phyloP scores from a whole-genome alignment of 352 stramenopile species.

The Phytophthora macrochlamydospora region DNA sequence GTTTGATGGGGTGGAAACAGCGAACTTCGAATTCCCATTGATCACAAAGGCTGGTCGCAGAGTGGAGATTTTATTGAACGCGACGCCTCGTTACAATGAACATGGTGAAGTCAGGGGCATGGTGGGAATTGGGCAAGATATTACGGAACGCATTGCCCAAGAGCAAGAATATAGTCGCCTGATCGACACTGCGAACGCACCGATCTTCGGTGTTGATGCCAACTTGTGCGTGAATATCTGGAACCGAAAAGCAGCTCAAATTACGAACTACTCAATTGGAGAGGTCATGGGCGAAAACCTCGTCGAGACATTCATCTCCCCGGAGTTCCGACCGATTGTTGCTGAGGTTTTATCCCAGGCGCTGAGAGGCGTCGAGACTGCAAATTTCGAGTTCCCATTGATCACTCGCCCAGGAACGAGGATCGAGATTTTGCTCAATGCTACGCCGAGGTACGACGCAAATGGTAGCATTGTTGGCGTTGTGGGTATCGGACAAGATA shows the following conservation, averaged over 20 bases:
- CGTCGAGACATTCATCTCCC: conserved; percentile 85
- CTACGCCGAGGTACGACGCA: conserved; percentile 62
- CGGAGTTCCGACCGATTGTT: conserved; percentile 68
- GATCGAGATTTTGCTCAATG: conserved; percentile 68
- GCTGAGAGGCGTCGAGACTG: conserved; percentile 57
- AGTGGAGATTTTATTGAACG: conserved; percentile 50
- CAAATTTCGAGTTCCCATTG: conserved; percentile 31
- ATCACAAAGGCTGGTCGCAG: conserved; percentile 49
- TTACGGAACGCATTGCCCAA: conserved; percentile 38
- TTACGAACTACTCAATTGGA: conserved; percentile 82
- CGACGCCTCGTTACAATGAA: conserved; percentile 37
- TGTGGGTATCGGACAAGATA: conserved; percentile 39
- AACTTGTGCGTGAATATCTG: conserved; percentile 78
- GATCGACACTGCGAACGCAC: conserved; percentile 55
- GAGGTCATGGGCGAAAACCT: conserved; percentile 85
- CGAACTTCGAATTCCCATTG: conserved; percentile 50
- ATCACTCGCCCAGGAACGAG: conserved; percentile 55
- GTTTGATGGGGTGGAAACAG: conserved; percentile 44
- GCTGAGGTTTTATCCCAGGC: conserved; percentile 72
- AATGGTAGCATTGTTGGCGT: conserved; percentile 64
- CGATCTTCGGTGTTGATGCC: conserved; percentile 63
- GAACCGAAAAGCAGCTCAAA: conserved; percentile 89
- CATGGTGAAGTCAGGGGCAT: conserved; percentile 41
- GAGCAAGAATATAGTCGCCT: conserved; percentile 49
- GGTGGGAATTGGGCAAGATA: conserved; percentile 46